Conservation (phyloP, 2,329 filamentous ascomycete genomes). For the Sclerotinia glacialis region DNA sequence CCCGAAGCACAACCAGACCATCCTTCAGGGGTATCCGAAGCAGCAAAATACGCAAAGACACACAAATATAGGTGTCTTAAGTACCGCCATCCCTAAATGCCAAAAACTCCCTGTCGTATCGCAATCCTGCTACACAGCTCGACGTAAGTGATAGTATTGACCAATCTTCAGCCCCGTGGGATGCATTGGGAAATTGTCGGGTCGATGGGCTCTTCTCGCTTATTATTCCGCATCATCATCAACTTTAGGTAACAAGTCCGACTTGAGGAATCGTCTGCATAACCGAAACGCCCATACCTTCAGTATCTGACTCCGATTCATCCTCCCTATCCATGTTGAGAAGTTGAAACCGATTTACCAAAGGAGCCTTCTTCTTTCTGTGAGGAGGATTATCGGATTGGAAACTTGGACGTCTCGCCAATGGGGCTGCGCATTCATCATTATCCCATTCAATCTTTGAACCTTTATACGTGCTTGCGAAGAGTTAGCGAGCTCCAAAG, state of each 20-base stretch:
- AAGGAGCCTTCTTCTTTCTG: slow-evolving; percentile 43
- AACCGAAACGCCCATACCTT: slow-evolving; percentile 21
- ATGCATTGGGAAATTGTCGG: not conserved
- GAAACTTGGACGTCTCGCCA: slow-evolving; percentile 33
- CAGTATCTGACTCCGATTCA: slow-evolving; percentile 23
- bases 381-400: slow-evolving; percentile 34
- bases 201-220: not conserved
- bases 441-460: slow-evolving; percentile 66
- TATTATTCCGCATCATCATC: not conserved
- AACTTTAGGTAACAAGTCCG: not conserved
- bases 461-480: slow-evolving; percentile 62
- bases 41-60: slow-evolving; percentile 22
- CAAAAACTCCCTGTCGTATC: not conserved
- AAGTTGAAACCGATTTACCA: slow-evolving; percentile 61
- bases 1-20: slow-evolving; percentile 20
- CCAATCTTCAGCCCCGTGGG: not conserved
- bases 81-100: slow-evolving; percentile 22
- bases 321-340: slow-evolving; percentile 51
- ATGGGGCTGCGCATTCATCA: slow-evolving; percentile 64
- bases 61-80: slow-evolving; percentile 27
- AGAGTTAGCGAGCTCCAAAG: slow-evolving; percentile 20
- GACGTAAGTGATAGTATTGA: not conserved
- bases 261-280: not conserved
- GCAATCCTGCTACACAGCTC: not conserved
- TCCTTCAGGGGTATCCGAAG: slow-evolving; percentile 24